These are phyloP conservation scores for Phellinidium pouzarii DNA, from an alignment of 1,284 basidiomycete species.

Conservation along the genomic window DNA sequence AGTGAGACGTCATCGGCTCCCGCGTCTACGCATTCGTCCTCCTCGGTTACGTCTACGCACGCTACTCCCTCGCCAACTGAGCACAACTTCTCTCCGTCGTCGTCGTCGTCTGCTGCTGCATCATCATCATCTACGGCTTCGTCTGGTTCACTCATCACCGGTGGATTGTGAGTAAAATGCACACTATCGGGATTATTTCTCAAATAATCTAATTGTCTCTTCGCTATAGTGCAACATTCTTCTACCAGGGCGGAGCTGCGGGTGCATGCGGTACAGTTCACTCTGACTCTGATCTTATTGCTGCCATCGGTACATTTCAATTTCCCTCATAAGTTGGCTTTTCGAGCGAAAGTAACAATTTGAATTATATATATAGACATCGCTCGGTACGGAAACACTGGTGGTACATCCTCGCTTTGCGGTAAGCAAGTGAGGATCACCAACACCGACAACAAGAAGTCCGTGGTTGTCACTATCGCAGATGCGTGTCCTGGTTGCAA, in stretches of 20 bases:
- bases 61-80: constrained; percentile 11
- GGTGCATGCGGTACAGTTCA: constrained; percentile 73
- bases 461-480: constrained; percentile 57
- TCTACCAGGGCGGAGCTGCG: constrained; percentile 57
- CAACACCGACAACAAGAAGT: constrained; percentile 50
- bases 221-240: constrained; percentile 46
- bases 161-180: constrained; percentile 37
- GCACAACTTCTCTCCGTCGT: constrained; percentile 7
- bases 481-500: constrained; percentile 84
- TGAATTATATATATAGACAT: constrained; percentile 30
- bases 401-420: constrained; percentile 50
- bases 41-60: constrained; percentile 16
- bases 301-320: constrained; percentile 52
- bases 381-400: constrained; percentile 44
- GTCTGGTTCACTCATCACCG: constrained; percentile 24
- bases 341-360: not conserved
- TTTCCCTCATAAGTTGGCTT: not conserved
- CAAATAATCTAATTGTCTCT: not conserved
- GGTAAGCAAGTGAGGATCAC: constrained; percentile 60
- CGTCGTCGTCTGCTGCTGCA: constrained; percentile 21
- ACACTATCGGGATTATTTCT: not conserved
- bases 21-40: constrained; percentile 17
- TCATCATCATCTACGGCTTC: constrained; percentile 16
- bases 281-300: constrained; percentile 60
- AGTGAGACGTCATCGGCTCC: not conserved